A percentile compares a stretch with the other conserved stretches of the same genome.
phyloP scores from a whole-genome alignment of 2,329 filamentous ascomycete genomes.

The Ampelomyces quisqualis region DNA sequence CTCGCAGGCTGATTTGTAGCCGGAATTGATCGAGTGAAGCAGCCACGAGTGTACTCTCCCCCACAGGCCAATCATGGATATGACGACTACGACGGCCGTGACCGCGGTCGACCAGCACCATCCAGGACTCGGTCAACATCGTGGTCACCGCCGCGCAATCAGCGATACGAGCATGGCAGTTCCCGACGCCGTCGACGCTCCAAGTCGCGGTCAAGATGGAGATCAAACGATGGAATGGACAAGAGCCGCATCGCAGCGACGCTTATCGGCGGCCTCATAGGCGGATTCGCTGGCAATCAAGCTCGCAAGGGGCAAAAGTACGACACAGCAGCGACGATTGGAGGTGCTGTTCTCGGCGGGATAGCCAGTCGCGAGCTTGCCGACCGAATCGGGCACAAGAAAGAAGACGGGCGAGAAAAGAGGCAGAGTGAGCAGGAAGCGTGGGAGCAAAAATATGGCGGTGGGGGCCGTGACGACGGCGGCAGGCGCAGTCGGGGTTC shows the following conservation, averaged over 20 bases:
- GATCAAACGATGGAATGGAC: constrained; percentile 8
- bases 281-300: constrained; percentile 34
- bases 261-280: constrained; percentile 37
- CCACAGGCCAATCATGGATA: background rate
- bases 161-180: constrained; percentile 12
- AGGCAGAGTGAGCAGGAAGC: constrained; percentile 1
- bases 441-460: constrained; percentile 12
- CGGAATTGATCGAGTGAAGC: constrained; percentile 2
- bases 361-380: constrained; percentile 33
- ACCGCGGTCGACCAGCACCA: constrained; percentile 19
- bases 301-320: constrained; percentile 28
- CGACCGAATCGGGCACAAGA: constrained; percentile 16
- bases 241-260: constrained; percentile 29
- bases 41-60: background rate
- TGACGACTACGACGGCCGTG: constrained; percentile 10
- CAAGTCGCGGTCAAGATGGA: constrained; percentile 17
- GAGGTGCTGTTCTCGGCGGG: constrained; percentile 40
- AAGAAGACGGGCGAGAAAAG: constrained; percentile 13
- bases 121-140: constrained; percentile 29
- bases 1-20: constrained; percentile 1
- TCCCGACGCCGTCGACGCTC: constrained; percentile 17
- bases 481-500: constrained; percentile 5
- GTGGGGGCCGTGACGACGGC: constrained; percentile 19
- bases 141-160: constrained; percentile 32
- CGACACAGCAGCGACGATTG: constrained; percentile 35